A percentile compares a stretch with the other conserved stretches of the same genome.
These are phyloP conservation scores for Aureobasidium lini DNA, from an alignment of 2,329 filamentous ascomycete genomes.

Conservation along the genomic window DNA sequence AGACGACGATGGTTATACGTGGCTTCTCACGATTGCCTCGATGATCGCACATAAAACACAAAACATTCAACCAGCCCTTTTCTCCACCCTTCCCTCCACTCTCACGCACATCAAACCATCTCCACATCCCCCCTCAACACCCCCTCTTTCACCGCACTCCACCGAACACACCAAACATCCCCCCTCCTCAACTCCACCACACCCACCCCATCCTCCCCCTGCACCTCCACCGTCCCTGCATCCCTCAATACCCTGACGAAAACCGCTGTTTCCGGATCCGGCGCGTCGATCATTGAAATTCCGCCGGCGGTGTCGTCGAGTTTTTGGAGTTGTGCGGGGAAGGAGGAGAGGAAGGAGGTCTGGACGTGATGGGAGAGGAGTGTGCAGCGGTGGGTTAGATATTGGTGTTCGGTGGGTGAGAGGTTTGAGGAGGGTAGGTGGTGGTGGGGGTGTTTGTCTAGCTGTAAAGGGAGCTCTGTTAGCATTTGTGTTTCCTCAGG, in stretches of 20 bases:
- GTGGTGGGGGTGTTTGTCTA: constrained; percentile 69
- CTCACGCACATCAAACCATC: constrained; percentile 31
- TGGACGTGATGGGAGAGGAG: constrained; percentile 80
- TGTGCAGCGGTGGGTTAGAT: constrained; percentile 76
- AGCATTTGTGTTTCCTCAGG: not conserved
- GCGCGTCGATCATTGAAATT: constrained; percentile 84
- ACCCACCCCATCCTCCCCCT: constrained; percentile 49
- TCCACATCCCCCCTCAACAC: constrained; percentile 70
- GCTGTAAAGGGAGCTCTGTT: constrained; percentile 38
- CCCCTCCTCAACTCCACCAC: constrained; percentile 39
- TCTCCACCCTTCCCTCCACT: too few relatives aligned
- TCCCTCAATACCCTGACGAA: constrained; percentile 69
- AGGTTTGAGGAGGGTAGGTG: constrained; percentile 51
- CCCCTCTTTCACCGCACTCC: constrained; percentile 53
- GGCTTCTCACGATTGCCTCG: too few relatives aligned
- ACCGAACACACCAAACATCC: constrained; percentile 53
- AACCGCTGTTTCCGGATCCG: constrained; percentile 74
- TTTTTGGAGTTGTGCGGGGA: constrained; percentile 70
- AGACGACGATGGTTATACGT: too few relatives aligned
- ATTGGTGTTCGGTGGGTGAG: constrained; percentile 69
- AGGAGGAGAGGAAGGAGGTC: constrained; percentile 73
- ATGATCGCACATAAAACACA: too few relatives aligned
- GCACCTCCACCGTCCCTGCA: constrained; percentile 47
- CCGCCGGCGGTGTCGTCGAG: constrained; percentile 87
- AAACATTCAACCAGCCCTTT: too few relatives aligned